These are phyloP conservation scores for Athelia sp. DNA, from an alignment of 1,284 basidiomycete genomes.

Conservation along the genomic window DNA sequence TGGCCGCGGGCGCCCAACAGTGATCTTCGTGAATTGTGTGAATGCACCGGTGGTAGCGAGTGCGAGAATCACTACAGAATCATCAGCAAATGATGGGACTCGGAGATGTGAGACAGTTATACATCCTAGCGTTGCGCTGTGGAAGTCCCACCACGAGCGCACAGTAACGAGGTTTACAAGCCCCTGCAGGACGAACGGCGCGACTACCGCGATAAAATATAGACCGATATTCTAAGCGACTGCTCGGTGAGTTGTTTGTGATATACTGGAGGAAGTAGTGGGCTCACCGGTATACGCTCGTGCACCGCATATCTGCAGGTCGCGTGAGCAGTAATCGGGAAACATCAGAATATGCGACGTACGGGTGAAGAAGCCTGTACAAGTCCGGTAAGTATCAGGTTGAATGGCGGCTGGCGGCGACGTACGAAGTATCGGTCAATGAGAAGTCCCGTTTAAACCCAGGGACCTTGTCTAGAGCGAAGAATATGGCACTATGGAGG, in stretches of 20 bases:
- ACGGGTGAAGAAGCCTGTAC: no score
- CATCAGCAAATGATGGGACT: conserved; percentile 6
- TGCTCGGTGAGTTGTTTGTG: not conserved
- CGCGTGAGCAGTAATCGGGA: conserved; percentile 20
- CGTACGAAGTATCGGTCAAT: conserved; percentile 69
- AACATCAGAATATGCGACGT: no score
- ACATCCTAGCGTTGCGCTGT: conserved; percentile 78
- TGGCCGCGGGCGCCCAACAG: conserved; percentile 87
- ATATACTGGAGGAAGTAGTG: not conserved
- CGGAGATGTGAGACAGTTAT: conserved; percentile 26
- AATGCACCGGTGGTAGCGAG: conserved; percentile 74
- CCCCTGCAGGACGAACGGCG: conserved; percentile 67
- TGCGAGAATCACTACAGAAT: conserved; percentile 59
- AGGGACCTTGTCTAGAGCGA: conserved; percentile 63
- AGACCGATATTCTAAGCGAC: conserved; percentile 45
- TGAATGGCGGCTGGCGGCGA: conserved; percentile 17
- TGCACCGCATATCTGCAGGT: conserved; percentile 67
- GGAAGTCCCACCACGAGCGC: conserved; percentile 85
- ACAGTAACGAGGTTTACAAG: conserved; percentile 67
- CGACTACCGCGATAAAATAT: conserved; percentile 63
- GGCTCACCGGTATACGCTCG: conserved; percentile 78
- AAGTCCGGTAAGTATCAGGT: not conserved
- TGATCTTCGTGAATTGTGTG: conserved; percentile 84
- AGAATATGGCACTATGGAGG: conserved; percentile 53
- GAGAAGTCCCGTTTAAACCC: conserved; percentile 88